A percentile compares a stretch with the other conserved stretches of the same genome.
phyloP scores from a whole-genome alignment of 73 alveolate genomes.

The Paramecium tetraurelia region DNA sequence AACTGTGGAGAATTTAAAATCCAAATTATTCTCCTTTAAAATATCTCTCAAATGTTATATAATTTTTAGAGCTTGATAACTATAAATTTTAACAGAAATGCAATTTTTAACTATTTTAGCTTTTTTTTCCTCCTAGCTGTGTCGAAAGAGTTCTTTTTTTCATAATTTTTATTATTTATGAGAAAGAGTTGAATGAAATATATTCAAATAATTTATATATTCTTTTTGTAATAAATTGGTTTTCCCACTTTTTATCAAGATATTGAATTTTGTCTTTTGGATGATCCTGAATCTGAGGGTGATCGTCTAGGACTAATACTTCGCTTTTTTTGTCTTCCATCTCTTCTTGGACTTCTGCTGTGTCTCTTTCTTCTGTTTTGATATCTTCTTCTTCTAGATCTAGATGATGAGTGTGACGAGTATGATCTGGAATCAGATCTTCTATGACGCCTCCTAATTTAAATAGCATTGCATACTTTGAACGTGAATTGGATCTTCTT shows the following conservation, averaged over 20 bases:
- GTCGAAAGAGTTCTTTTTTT: not conserved
- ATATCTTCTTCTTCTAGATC: constrained; percentile 14
- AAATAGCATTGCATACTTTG: not conserved
- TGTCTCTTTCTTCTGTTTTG: not conserved
- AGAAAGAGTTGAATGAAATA: not conserved
- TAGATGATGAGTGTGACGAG: constrained; percentile 27
- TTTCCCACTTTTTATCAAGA: not conserved
- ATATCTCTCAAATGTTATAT: too few species aligned
- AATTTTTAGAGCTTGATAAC: too few species aligned
- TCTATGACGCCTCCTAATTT: not conserved
- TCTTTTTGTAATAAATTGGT: not conserved
- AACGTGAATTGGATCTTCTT: not conserved
- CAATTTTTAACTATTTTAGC: not conserved
- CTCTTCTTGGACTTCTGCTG: constrained; percentile 27
- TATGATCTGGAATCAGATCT: not conserved
- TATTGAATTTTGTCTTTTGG: not conserved
- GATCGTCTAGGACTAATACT: not conserved
- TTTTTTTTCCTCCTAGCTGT: too few species aligned
- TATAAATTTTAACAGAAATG: too few species aligned
- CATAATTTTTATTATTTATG: not conserved
- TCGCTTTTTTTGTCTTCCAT: not conserved
- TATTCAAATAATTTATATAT: not conserved
- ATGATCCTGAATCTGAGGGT: not conserved
- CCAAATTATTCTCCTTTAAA: too few species aligned
- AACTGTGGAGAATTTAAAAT: too few species aligned